Conservation (phyloP, 2,329 filamentous ascomycete species). For the Rosellinia necatrix region DNA sequence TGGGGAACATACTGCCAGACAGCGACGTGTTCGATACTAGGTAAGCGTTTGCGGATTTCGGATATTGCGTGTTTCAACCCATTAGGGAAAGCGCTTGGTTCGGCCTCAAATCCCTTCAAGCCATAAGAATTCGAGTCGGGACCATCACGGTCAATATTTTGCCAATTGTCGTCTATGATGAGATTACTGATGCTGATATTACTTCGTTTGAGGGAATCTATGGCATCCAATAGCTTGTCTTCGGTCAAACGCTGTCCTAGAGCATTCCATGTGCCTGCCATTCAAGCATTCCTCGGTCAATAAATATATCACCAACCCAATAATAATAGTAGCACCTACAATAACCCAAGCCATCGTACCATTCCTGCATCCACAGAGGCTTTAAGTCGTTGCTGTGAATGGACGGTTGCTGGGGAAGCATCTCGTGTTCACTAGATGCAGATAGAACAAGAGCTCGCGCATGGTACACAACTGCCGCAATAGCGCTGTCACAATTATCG, state of each 20-base stretch:
- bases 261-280: conserved; percentile 83
- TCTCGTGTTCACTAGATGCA: conserved; percentile 48
- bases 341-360: conserved; percentile 92
- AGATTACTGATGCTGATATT: conserved; percentile 81
- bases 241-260: conserved; percentile 83
- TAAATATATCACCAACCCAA: neutral
- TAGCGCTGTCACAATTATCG: conserved; percentile 72
- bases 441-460: conserved; percentile 65
- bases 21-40: conserved; percentile 78
- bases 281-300: conserved; percentile 9
- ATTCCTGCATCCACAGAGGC: conserved; percentile 76
- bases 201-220: conserved; percentile 71
- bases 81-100: conserved; percentile 75
- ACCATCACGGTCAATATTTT: conserved; percentile 65
- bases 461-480: conserved; percentile 84
- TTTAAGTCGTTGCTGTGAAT: conserved; percentile 54
- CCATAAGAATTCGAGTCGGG: conserved; percentile 61
- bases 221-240: conserved; percentile 74
- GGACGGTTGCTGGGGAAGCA: conserved; percentile 53
- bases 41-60: conserved; percentile 70
- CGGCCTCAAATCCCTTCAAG: conserved; percentile 87
- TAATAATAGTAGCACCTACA: conserved; percentile 54
- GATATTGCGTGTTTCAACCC: conserved; percentile 75
- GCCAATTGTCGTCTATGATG: conserved; percentile 98
- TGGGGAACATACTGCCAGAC: conserved; percentile 73